A percentile compares a stretch with the other conserved stretches of the same genome.
These are phyloP conservation scores for Thalassiosira livingstoniorum DNA, from an alignment of 352 stramenopile species.

Conservation along the genomic window DNA sequence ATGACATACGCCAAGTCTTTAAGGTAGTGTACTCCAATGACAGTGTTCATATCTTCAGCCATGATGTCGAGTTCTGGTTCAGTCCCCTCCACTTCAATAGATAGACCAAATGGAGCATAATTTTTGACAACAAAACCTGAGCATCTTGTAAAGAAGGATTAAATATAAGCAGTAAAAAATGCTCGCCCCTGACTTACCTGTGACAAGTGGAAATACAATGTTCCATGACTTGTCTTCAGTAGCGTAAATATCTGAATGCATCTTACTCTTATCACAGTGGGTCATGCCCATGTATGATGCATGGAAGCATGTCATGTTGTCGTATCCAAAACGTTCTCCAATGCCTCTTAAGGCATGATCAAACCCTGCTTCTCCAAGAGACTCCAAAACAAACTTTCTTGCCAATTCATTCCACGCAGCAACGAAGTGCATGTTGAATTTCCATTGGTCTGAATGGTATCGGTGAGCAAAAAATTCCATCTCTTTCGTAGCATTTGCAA, in stretches of 20 bases:
- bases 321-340: constrained; percentile 61
- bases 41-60: constrained; percentile 54
- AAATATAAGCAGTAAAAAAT: too few relatives aligned
- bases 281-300: constrained; percentile 66
- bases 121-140: too few relatives aligned
- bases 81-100: constrained; percentile 56
- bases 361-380: constrained; percentile 59
- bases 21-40: constrained; percentile 60
- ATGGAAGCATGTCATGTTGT: constrained; percentile 64
- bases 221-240: constrained; percentile 62
- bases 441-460: constrained; percentile 44
- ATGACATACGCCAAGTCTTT: constrained; percentile 65
- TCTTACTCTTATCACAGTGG: constrained; percentile 54
- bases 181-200: too few relatives aligned
- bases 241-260: constrained; percentile 65
- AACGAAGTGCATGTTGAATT: constrained; percentile 74
- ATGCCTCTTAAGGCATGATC: constrained; percentile 55
- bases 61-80: constrained; percentile 62
- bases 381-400: constrained; percentile 36
- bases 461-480: constrained; percentile 62
- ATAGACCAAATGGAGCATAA: too few relatives aligned
- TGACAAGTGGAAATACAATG: constrained; percentile 65
- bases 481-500: constrained; percentile 9
- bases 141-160: too few relatives aligned
- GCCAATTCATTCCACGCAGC: constrained; percentile 51